phyloP scores from a whole-genome alignment of 1,139 yeast genomes.

The Lizanozyma gosingica region DNA sequence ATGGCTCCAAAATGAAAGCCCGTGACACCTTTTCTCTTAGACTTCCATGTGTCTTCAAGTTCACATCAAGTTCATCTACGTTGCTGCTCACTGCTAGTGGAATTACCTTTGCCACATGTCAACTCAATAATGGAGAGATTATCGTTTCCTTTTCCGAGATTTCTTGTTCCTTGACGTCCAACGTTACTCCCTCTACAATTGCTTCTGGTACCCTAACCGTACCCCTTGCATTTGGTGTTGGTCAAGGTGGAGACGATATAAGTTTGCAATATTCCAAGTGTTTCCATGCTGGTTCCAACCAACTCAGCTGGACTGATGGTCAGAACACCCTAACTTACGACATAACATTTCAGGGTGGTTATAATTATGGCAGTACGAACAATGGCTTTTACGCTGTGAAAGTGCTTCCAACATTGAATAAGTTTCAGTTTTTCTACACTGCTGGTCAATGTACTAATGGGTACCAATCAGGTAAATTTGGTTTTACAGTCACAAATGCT shows the following conservation, averaged over 20 bases:
- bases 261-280: constrained; percentile 15
- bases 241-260: constrained; percentile 12
- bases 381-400: neutral
- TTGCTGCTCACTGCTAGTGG: constrained; percentile 13
- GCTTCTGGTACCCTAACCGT: constrained; percentile 17
- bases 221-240: constrained; percentile 21
- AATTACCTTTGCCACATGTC: constrained; percentile 19
- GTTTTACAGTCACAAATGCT: constrained; percentile 7
- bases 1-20: constrained; percentile 12
- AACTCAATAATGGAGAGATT: constrained; percentile 14
- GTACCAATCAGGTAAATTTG: constrained; percentile 16
- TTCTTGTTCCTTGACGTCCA: constrained; percentile 15
- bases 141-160: constrained; percentile 16
- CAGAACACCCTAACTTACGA: constrained; percentile 10
- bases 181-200: constrained; percentile 7
- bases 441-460: constrained; percentile 19
- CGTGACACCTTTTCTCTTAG: constrained; percentile 25
- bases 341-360: constrained; percentile 10
- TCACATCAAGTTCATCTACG: constrained; percentile 12
- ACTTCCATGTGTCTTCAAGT: constrained; percentile 24
- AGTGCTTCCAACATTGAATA: constrained; percentile 11
- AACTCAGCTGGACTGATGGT: constrained; percentile 22
- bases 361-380: neutral
- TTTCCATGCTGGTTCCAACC: constrained; percentile 16
- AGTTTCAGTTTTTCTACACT: constrained; percentile 9